Evolutionary conservation across 352 stramenopile species (phyloP).

Genomic region (Phytophthora meadii): DNA sequence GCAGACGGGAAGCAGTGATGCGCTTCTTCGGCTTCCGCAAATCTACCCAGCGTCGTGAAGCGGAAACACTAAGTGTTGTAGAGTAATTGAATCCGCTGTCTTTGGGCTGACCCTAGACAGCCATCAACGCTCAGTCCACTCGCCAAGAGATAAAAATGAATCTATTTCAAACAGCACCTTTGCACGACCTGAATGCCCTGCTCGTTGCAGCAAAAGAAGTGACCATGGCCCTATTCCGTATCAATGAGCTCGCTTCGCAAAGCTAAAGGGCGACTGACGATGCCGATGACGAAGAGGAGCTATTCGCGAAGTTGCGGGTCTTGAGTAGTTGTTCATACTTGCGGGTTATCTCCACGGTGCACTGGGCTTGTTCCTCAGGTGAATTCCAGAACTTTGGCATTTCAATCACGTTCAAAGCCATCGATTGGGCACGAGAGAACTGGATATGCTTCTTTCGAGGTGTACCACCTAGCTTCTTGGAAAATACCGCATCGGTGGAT

Average conservation of each 20-base stretch:
- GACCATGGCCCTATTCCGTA: too few species aligned
- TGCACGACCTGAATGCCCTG: not conserved
- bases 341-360: conserved; percentile 47
- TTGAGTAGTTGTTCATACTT: conserved; percentile 54
- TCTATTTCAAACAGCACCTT: conserved; percentile 13
- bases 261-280: conserved; percentile 34
- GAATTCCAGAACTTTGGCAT: conserved; percentile 51
- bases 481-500: conserved; percentile 10
- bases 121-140: conserved; percentile 1
- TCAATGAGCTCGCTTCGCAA: not conserved
- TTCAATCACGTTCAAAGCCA: conserved; percentile 52
- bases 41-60: conserved; percentile 16
- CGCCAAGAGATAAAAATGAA: conserved; percentile 1
- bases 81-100: conserved; percentile 10
- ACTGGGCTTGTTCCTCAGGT: conserved; percentile 39
- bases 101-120: not conserved
- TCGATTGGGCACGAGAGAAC: conserved; percentile 36
- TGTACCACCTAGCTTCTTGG: conserved; percentile 17
- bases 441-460: conserved; percentile 21
- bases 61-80: conserved; percentile 8
- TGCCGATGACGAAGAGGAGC: conserved; percentile 30
- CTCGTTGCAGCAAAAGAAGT: not conserved
- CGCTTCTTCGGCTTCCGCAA: conserved; percentile 31
- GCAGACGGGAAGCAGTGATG: conserved; percentile 29
- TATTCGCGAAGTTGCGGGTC: conserved; percentile 30